Evolutionary conservation across 1,139 yeast species (phyloP), one percentile per base, ranked within the genome.

Genomic region (Taiozyma sp.): DNA sequence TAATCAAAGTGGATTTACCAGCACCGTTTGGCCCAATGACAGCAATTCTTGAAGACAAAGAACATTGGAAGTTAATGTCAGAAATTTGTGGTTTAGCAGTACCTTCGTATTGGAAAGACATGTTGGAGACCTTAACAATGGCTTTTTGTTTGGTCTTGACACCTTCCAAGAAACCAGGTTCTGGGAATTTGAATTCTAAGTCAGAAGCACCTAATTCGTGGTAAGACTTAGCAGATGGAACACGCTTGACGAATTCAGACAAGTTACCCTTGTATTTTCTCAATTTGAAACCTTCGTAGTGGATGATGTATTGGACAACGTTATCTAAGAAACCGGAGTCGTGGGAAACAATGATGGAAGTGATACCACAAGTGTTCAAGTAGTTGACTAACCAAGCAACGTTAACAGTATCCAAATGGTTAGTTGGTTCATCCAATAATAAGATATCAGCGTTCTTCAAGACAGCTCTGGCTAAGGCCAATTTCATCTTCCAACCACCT

Each of bases 401-500:
- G 78, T 93, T 93, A 68, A 90, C 96, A 69, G 96, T 92, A 80
- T 93, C 99, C 87, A 93, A 88, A 81, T 93, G 99, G 87, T 93
- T 93, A 73, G 99, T 93, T 80, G 99, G 99, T 83, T 93, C 99
- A 83, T 93, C 99, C 74, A 93, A 85, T 76, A 93, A 83, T 76
- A 93, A 83, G 72, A 93, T 93, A 78, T 93, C 98, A 68, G 98
- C 98, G 79, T 91, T 91, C 83, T 89, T 89, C 79, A 93, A 87
- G 73, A 93, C 97, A 71, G 99, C 99, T 80, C 97, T 89, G 67
- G 98, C 98, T 71, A 93, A 84, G 72, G 97, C 99, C 75, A 93
- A 85, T 81, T 93, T 93, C 99, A 93, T 93, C 85, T 93, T 93
- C 99, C 99, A 93, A 84, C 99, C 99, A 86, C 99, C 99, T 70